A percentile compares a stretch with the other conserved stretches of the same genome.
These are phyloP conservation scores for Opeltia flavorubescens DNA, from an alignment of 495 filamentous ascomycete species.

Conservation along the genomic window DNA sequence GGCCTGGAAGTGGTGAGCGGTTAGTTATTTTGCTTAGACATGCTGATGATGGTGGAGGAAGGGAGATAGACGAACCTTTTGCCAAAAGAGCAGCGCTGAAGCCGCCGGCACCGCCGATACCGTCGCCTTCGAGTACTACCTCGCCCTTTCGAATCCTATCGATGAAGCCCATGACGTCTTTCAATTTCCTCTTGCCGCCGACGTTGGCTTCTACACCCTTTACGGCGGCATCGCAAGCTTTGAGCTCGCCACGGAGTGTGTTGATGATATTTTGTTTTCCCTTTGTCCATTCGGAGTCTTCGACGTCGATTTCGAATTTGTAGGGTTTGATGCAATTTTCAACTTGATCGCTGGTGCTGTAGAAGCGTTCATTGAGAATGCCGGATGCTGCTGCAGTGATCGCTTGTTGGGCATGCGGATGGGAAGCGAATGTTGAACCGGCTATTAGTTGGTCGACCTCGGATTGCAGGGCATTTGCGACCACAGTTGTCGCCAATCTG, in stretches of 20 bases:
- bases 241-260: conserved; percentile 70
- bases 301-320: conserved; percentile 92
- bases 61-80: conserved; percentile 43
- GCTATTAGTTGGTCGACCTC: conserved; percentile 68
- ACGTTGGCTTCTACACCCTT: conserved; percentile 60
- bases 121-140: conserved; percentile 67
- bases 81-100: conserved; percentile 72
- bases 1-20: conserved; percentile 35
- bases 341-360: conserved; percentile 94
- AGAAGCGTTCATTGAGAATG: conserved; percentile 87
- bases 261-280: conserved; percentile 65
- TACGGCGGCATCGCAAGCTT: conserved; percentile 64
- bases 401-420: conserved; percentile 81
- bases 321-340: conserved; percentile 99
- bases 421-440: conserved; percentile 68
- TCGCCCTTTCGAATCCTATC: conserved; percentile 78
- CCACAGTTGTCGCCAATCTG: conserved; percentile 77
- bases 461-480: conserved; percentile 73
- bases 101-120: conserved; percentile 73
- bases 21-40: conserved; percentile 5
- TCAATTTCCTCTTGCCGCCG: conserved; percentile 68
- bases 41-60: neutral
- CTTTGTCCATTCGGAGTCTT: conserved; percentile 73
- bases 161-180: conserved; percentile 81
- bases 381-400: conserved; percentile 77